Base-by-base conservation (phyloP, 2,329 filamentous ascomycete genomes). In the Elsinoe fawcettii region DNA sequence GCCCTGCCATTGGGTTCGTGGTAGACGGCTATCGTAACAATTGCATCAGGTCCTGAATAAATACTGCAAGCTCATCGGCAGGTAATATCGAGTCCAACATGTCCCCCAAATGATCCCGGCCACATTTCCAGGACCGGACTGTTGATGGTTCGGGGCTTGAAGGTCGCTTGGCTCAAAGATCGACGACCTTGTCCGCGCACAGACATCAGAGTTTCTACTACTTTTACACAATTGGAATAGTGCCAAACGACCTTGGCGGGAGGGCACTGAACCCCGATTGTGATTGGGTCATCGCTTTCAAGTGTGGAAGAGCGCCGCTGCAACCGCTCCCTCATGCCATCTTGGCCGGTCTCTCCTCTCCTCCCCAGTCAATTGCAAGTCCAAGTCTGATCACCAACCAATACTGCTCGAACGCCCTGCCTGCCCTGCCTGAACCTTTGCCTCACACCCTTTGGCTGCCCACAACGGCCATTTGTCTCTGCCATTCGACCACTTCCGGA, bases 391-490 rank as follows among this genome's bases (percentile, higher is more conserved):
- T 22, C 23, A 25, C 44, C 46, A 20, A 5, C 25, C 46, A 51
- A 34, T 36, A 34, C 27, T 34, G 25, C 25, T 32, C 46, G 2
- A 34, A 32, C 27, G 27, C 46, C 46, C 23, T 32, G 27, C 46
- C 23, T 32, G 27, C 46, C 46, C 16, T 25, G 30, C n/a, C n/a
- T n/a, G n/a, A n/a, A 37, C 32, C 18, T 53, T 30, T 32, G 44
- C 44, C 44, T 49, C 44, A 49, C 44, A 49, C 44, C 6, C 32
- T 43, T 11, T 9, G 30, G 30, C 14, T n/a, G 14, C 32, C 51
- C n/a, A 9, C 54, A 56, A 56, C 54, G 54, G 54, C 27, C 54
- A 37, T 23, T 27, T 56, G 54, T 56, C 54, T 56, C 54, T 56
- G 54, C 54, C 41, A 36, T 34, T 25, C 27, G 41, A 43, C 54